Base-by-base conservation (phyloP, 75 land plant genomes). In the Pinus taeda region DNA sequence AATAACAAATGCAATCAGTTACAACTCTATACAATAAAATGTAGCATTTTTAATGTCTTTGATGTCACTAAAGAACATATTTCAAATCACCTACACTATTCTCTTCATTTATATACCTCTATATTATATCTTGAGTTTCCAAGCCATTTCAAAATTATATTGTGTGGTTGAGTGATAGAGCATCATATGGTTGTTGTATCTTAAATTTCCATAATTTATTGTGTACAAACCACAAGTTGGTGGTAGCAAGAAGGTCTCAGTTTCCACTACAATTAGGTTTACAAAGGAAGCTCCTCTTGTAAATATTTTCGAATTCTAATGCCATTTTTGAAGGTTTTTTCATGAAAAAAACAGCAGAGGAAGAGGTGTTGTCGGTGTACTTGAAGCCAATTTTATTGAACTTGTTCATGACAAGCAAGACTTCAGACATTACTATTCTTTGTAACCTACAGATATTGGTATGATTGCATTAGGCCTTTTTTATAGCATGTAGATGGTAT, bases 211-310 rank as follows among this genome's bases (percentile, higher is more conserved):
- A 21, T 82, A 96, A 79, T 88, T 80, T 74, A 92, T 96, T 66
- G 22, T 86, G 59, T 96, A 96, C 76, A 90, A 80, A 78, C 99
- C 99, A 75, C 92, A 96, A 36, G 77, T 78, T 77, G 94, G 82
- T 21, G 81, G 77, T 53, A 71, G 15, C 56, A 79, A 73, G 60
- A 95, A 89, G 81, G 84, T 80, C 58, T 57, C 72, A n/a, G 84
- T 88, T 33, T 29, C 88, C 6, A 94, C 99, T 36, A 92, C 91
- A 22, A 90, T 97, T 57, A 98, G 99, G 22, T 97, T 94, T 78
- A 79, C 92, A 15, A 91, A 91, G 73, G 98, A 92, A 58, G 93
- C 99, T 65, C 99, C 99, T 55, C 67, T 88, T 60, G 81, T 92
- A 21, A 93, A 84, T 78, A 80, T 97, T 9, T 93, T 91, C 78